Evolutionary conservation across 345 rosid genomes (phyloP).

Genomic region (Abelmoschus esculentus): DNA sequence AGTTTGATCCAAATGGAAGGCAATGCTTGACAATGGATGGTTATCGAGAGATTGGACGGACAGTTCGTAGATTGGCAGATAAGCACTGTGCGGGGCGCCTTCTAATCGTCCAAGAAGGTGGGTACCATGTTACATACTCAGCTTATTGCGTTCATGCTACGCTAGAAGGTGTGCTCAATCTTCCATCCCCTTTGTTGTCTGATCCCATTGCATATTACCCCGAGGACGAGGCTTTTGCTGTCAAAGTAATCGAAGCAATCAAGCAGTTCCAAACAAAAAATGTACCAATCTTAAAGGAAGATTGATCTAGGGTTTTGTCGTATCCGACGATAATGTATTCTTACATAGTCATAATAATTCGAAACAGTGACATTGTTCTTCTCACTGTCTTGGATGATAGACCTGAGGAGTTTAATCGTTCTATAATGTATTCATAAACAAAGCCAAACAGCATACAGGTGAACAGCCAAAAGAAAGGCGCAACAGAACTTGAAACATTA

Average conservation of each 20-base stretch:
- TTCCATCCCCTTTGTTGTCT: slow-evolving; percentile 36
- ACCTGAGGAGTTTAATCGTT: no score
- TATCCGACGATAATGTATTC: neutral
- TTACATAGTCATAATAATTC: no score
- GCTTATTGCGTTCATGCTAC: slow-evolving; percentile 87
- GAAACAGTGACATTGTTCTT: no score
- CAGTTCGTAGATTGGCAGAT: slow-evolving; percentile 37
- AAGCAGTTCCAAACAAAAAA: slow-evolving; percentile 32
- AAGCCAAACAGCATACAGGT: no score
- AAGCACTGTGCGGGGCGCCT: slow-evolving; percentile 48
- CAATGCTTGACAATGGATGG: slow-evolving; percentile 81
- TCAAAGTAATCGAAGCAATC: slow-evolving; percentile 47
- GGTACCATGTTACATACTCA: slow-evolving; percentile 78
- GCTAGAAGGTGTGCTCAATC: slow-evolving; percentile 73
- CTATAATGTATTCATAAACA: no score
- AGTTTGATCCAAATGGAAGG: slow-evolving; percentile 95
- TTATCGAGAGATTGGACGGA: slow-evolving; percentile 57
- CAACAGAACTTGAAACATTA: neutral
- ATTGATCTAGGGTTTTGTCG: slow-evolving; percentile 16
- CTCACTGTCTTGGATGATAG: no score
- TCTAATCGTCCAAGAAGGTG: slow-evolving; percentile 90
- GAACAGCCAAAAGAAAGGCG: no score
- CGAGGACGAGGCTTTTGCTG: slow-evolving; percentile 57
- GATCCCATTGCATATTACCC: slow-evolving; percentile 71
- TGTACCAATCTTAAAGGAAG: slow-evolving; percentile 41